Evolutionary conservation across 495 filamentous ascomycete genomes (phyloP).

Genomic region (Hypoxylon subgilvum): DNA sequence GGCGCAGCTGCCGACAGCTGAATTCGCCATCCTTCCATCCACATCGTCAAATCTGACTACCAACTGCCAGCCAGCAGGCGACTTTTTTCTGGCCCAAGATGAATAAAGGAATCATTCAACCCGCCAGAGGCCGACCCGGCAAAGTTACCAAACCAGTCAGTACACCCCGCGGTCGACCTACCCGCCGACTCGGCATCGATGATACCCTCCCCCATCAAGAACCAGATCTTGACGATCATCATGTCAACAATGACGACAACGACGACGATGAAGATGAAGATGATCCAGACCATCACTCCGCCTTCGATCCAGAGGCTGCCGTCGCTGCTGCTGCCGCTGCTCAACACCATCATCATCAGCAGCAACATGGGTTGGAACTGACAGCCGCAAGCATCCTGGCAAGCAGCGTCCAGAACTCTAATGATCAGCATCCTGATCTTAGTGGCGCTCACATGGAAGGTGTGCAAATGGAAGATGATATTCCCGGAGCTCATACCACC

Average conservation of each 20-base stretch:
- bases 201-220: slow-evolving; percentile 30
- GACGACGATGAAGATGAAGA: slow-evolving; percentile 31
- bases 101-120: slow-evolving; percentile 44
- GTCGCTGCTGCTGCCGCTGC: slow-evolving; percentile 45
- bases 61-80: slow-evolving; percentile 47
- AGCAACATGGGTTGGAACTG: slow-evolving; percentile 38
- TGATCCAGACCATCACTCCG: slow-evolving; percentile 21
- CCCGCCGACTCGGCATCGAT: slow-evolving; percentile 36
- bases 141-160: slow-evolving; percentile 50
- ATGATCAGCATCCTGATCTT: slow-evolving; percentile 40
- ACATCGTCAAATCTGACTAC: slow-evolving; percentile 38
- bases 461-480: slow-evolving; percentile 21
- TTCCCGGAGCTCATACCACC: slow-evolving; percentile 43
- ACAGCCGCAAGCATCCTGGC: slow-evolving; percentile 41
- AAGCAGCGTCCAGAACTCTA: slow-evolving; percentile 35
- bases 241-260: slow-evolving; percentile 8
- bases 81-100: slow-evolving; percentile 27
- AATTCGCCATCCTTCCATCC: slow-evolving; percentile 21
- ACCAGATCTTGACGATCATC: slow-evolving; percentile 35
- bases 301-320: slow-evolving; percentile 45
- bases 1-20: slow-evolving; percentile 41
- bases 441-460: too few relatives aligned
- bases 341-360: slow-evolving; percentile 39
- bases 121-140: slow-evolving; percentile 48
- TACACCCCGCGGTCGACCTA: slow-evolving; percentile 28